Evolutionary conservation across 106 monocot species (phyloP), one percentile per base, ranked within the genome.

Genomic region (Acorus gramineus): DNA sequence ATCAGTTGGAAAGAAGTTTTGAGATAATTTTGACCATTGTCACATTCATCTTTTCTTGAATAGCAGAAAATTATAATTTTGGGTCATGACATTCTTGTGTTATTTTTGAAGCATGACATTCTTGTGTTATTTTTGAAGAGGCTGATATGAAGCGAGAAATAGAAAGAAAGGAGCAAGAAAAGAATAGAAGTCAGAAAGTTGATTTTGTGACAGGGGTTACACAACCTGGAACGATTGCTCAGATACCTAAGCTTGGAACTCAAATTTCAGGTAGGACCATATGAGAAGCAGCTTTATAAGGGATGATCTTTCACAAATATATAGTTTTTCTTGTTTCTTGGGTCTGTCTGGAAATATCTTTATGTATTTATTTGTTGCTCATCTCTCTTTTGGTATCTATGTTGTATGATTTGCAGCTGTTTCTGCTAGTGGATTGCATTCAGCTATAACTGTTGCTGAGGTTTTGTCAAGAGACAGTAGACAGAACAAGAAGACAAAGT

Each of bases 141-240:
- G 84, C 84, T 79, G 90, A 87, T 76, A 86, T 95, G 86, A 95
- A 76, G 74, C 81, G 84, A 50, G 90, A 90, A 71, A 61, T 84
- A 50, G 95, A 95, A 66, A 90, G 80, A 66, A 90, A 82, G 63
- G 94, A 95, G 47, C 86, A 80, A 51, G 95, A 87, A 69, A 86
- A 80, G 72, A 95, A 95, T 76, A 90, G 71, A 65, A 82, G 76
- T 65, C 90, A 70, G 42, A 95, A 90, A 74, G 78, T 90, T 60
- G 95, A 95, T 8, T 87, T 90, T 73, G 59, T 85, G 66, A 56
- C 95, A 56, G 82, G 84, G 60, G 84, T 84, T 8, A 68, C 76
- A 61, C 94, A 90, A 76, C 49, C 81, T 52, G 44, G 53, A 6
- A 48, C 67, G 28, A 70, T 75, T 73, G 56, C 59, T 73, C 73